These are phyloP conservation scores for Colletotrichum camelliae DNA, from an alignment of 2,329 filamentous ascomycete genomes.

Conservation along the genomic window DNA sequence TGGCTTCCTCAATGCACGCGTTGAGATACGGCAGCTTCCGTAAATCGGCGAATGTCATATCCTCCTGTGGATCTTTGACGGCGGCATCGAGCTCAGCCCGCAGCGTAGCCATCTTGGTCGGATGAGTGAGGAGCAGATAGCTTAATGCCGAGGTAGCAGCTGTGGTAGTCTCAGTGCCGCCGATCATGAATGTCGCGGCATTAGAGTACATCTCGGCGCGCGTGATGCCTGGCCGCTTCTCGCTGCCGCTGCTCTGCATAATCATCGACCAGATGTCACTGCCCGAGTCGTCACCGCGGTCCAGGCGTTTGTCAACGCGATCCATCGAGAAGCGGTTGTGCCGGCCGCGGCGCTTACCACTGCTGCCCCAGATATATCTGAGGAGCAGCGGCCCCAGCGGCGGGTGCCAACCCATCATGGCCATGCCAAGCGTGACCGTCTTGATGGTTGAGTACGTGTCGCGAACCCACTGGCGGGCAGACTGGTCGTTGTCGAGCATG, in stretches of 20 bases:
- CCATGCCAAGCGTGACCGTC: conserved; percentile 20
- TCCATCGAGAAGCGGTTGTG: conserved; percentile 18
- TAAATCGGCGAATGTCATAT: conserved; percentile 40
- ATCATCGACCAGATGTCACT: conserved; percentile 18
- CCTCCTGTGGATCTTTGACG: conserved; percentile 25
- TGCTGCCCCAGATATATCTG: conserved; percentile 6
- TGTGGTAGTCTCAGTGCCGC: conserved; percentile 52
- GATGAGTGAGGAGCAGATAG: conserved; percentile 42
- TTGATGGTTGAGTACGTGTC: conserved; percentile 27
- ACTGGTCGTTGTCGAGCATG: conserved; percentile 27
- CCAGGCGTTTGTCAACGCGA: conserved; percentile 18
- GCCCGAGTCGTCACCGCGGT: conserved; percentile 5
- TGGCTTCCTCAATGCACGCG: conserved; percentile 45
- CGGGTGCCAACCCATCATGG: conserved; percentile 11
- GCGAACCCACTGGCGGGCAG: conserved; percentile 30
- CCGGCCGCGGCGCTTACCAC: neutral
- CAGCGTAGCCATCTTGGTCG: conserved; percentile 33
- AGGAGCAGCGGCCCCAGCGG: conserved; percentile 8
- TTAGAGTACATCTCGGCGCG: conserved; percentile 22
- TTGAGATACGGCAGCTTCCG: conserved; percentile 40
- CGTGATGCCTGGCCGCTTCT: neutral
- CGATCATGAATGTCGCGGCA: conserved; percentile 32
- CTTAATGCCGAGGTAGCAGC: conserved; percentile 45
- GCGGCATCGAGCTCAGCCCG: conserved; percentile 37
- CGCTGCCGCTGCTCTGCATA: conserved; percentile 4